Base-by-base conservation (phyloP, 2,329 filamentous ascomycete species). In the Pyrenophora seminiperda region DNA sequence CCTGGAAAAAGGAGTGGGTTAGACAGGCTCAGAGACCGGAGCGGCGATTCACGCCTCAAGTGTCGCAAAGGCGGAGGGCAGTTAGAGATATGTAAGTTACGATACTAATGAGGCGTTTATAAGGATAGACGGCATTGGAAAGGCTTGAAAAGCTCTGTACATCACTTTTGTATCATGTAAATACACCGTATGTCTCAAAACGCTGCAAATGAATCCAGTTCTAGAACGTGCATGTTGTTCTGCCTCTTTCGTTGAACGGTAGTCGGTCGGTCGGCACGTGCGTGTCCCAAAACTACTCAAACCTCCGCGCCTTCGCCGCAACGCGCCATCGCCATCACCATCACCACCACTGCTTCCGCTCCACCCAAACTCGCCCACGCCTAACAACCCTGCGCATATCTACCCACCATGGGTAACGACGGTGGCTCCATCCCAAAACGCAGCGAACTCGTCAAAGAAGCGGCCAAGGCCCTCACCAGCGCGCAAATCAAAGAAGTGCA, bases 361-460 rank as follows among this genome's bases (percentile, higher is more conserved):
- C 19, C 14, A 29, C 15, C 15, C 22, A 19, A 6, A 29, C 22
- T 15, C 34, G 29, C 24, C 13, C 32, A 34, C 22, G 36, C 9
- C 37, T 19, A 48, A 27, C 34, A 30, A 29, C 24, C 49, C 29
- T 31, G 32, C 41, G n/a, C 41, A 45, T 14, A 9, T 33, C 14
- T 17, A 29, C 6, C 11, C 36, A 57, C 42, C 63, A 97, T 99
- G 94, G 94, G 94, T 72, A 99, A 99, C 77, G 94, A 99, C 73
- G 94, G 94, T 63, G 94, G 94, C 71, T 85, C 90, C 62, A 99
- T 99, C 62, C 94, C 94, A 4, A 97, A 89, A 57, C 90, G 95
- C 24, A 89, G 91, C 68, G 95, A 99, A 75, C 89, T 99, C 37
- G 94, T 99, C 73, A 96, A 96, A 76, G 88, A 93, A 74, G 91